Evolutionary conservation across 495 filamentous ascomycete genomes (phyloP).

Genomic region (Trichocladium uniseriatum): DNA sequence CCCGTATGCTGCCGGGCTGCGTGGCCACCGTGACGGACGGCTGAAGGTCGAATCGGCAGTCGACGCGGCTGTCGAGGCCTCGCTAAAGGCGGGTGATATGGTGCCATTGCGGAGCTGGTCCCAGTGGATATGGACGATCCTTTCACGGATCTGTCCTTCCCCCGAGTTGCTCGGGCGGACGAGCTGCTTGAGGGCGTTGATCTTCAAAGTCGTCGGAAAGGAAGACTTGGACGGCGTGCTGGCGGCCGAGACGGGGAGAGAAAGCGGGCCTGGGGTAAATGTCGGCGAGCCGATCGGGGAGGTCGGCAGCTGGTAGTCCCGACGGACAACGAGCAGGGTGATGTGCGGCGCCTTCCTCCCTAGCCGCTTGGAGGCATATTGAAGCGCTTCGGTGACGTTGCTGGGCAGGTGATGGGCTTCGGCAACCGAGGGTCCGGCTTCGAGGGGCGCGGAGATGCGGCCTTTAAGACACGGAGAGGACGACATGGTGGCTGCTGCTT

Average conservation of each 20-base stretch:
- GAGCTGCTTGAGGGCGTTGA: slow-evolving; percentile 32
- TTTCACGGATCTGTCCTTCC: slow-evolving; percentile 17
- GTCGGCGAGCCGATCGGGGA: slow-evolving; percentile 16
- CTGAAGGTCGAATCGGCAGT: slow-evolving; percentile 1
- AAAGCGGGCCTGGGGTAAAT: slow-evolving; percentile 8
- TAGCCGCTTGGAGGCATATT: slow-evolving; percentile 43
- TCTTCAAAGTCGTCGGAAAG: slow-evolving; percentile 24
- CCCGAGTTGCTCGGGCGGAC: slow-evolving; percentile 25
- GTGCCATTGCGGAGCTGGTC: slow-evolving; percentile 20
- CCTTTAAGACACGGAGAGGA: slow-evolving; percentile 27
- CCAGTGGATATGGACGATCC: slow-evolving; percentile 18
- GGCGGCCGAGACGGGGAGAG: slow-evolving; percentile 23
- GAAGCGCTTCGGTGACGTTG: slow-evolving; percentile 35
- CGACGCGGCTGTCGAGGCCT: slow-evolving; percentile 16
- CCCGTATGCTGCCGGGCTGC: slow-evolving; percentile 12
- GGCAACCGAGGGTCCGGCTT: slow-evolving; percentile 42
- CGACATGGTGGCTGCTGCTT: background rate
- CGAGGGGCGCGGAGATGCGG: slow-evolving; percentile 46
- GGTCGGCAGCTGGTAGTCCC: slow-evolving; percentile 39
- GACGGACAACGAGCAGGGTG: slow-evolving; percentile 41
- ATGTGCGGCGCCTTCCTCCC: slow-evolving; percentile 38
- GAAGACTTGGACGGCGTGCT: slow-evolving; percentile 20
- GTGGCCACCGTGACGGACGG: slow-evolving; percentile 15
- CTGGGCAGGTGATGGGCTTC: slow-evolving; percentile 40
- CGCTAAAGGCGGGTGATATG: slow-evolving; percentile 25